These are phyloP conservation scores for Wickerhamomyces chambardii DNA, from an alignment of 805 yeast genomes.

Conservation along the genomic window DNA sequence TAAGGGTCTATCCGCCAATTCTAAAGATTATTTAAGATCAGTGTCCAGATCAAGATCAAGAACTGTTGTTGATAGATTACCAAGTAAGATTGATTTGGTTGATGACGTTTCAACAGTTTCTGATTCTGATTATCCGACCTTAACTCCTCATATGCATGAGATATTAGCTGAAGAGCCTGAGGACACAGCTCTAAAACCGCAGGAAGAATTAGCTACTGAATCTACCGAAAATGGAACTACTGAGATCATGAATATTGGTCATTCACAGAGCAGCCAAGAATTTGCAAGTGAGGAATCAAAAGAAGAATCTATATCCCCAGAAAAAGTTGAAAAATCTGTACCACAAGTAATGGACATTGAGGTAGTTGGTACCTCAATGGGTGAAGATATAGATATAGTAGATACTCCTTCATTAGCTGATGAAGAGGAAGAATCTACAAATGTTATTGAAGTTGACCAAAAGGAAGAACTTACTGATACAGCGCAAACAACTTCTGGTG, in stretches of 20 bases:
- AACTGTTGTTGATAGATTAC: constrained; percentile 23
- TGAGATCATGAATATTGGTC: no score
- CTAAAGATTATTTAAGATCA: constrained; percentile 46
- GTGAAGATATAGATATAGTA: neutral
- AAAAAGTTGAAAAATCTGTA: constrained; percentile 1
- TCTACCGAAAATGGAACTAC: no score
- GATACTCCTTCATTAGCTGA: neutral
- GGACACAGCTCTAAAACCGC: constrained; percentile 1
- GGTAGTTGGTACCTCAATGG: neutral
- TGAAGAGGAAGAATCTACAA: constrained; percentile 9
- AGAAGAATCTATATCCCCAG: constrained; percentile 3
- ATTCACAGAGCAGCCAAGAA: no score
- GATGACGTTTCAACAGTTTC: constrained; percentile 51
- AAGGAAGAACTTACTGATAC: neutral
- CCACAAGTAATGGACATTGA: no score
- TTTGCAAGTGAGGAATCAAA: constrained; percentile 1
- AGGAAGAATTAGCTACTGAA: constrained; percentile 1
- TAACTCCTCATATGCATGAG: constrained; percentile 5
- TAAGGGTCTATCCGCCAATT: constrained; percentile 20
- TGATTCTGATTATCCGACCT: constrained; percentile 21
- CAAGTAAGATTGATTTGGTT: constrained; percentile 30
- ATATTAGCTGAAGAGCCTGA: constrained; percentile 8
- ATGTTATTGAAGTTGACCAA: constrained; percentile 1
- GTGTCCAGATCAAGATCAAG: constrained; percentile 59
- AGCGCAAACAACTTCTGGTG: no score